Conservation (phyloP, 495 filamentous ascomycete genomes). For the Aspergillus avenaceus region DNA sequence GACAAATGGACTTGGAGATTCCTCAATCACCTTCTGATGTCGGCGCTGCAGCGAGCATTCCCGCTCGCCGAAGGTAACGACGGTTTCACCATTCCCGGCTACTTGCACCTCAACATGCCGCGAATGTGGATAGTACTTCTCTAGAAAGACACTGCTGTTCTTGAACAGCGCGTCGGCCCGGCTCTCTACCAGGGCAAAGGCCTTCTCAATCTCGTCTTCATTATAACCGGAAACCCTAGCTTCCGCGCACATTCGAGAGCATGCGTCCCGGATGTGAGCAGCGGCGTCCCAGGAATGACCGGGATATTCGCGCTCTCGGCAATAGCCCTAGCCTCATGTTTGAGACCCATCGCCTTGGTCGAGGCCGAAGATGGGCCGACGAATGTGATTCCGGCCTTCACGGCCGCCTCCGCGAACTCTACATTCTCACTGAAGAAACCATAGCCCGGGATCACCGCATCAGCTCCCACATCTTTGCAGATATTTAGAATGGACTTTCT, state of each 20-base stretch:
- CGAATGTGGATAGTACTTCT: conserved; percentile 31
- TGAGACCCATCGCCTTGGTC: conserved; percentile 53
- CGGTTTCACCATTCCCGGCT: conserved; percentile 36
- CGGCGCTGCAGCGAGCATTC: conserved; percentile 42
- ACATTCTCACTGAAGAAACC: conserved; percentile 58
- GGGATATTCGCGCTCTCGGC: conserved; percentile 46
- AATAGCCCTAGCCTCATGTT: conserved; percentile 49
- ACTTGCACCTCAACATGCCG: conserved; percentile 44
- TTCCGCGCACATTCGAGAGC: too few species aligned
- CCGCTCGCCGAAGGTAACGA: conserved; percentile 35
- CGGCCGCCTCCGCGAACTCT: conserved; percentile 44
- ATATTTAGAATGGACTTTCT: conserved; percentile 48
- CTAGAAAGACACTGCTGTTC: conserved; percentile 39
- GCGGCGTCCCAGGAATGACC: conserved; percentile 46
- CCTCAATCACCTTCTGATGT: conserved; percentile 54
- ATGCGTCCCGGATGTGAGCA: too few species aligned
- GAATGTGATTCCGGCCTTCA: conserved; percentile 46
- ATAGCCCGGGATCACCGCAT: conserved; percentile 54
- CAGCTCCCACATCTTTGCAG: conserved; percentile 30
- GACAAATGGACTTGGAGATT: conserved; percentile 47
- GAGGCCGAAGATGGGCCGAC: conserved; percentile 47
- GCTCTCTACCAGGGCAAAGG: conserved; percentile 27
- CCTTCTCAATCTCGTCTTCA: conserved; percentile 25
- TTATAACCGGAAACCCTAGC: too few species aligned
- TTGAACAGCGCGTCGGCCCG: conserved; percentile 34